Conservation (phyloP, 148 eudicot species). For the Polygonum aviculare region DNA sequence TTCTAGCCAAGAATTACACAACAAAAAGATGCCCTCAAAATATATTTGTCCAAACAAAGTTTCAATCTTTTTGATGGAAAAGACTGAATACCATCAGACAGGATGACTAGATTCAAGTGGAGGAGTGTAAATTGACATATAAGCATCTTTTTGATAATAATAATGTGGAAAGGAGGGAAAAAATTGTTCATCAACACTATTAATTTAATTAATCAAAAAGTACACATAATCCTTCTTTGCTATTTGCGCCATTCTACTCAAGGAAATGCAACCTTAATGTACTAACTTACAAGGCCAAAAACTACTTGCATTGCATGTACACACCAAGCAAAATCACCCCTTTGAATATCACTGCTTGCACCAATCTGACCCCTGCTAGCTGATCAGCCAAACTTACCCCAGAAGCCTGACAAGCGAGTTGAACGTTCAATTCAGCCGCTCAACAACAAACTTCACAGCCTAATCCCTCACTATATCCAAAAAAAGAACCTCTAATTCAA, state of each 20-base stretch:
- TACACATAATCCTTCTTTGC: not conserved
- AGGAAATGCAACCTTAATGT: not conserved
- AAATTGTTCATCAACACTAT: not conserved
- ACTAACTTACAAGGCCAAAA: conserved; percentile 4
- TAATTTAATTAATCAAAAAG: not conserved
- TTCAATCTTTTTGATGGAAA: not conserved
- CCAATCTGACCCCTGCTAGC: not conserved
- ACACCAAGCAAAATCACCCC: not conserved
- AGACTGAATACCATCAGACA: not conserved
- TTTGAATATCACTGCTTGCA: conserved; percentile 5
- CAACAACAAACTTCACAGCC: not conserved
- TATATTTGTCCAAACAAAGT: not conserved
- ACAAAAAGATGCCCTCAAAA: not conserved
- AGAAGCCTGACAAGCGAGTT: not conserved
- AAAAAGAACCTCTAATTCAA: not conserved
- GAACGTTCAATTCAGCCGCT: not conserved
- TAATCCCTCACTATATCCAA: not conserved
- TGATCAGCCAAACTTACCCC: not conserved
- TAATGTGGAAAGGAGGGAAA: not conserved
- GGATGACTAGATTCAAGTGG: not conserved
- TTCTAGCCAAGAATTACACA: too few species aligned
- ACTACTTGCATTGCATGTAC: conserved; percentile 8
- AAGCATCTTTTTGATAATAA: not conserved
- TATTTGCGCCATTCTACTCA: not conserved
- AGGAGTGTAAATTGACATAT: not conserved